phyloP scores from a whole-genome alignment of 2,329 filamentous ascomycete species.

The Setomelanomma holmii region DNA sequence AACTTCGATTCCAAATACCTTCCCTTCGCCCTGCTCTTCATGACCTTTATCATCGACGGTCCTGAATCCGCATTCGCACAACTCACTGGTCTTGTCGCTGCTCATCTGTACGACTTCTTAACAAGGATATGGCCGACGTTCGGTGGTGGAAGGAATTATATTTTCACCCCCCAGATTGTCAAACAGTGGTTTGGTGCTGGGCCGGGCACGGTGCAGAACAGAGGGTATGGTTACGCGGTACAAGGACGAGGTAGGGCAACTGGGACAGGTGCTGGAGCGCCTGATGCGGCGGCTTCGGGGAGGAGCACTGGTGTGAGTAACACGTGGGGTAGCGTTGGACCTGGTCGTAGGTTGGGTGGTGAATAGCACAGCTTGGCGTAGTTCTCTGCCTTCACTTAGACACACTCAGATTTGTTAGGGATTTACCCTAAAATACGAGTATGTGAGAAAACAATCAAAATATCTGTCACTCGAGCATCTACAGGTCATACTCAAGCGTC shows the following conservation, averaged over 20 bases:
- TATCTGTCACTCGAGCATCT: no score
- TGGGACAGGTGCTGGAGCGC: slow-evolving; percentile 14
- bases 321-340: slow-evolving; percentile 33
- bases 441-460: no score
- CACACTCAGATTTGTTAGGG: no score
- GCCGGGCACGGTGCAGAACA: slow-evolving; percentile 54
- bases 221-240: slow-evolving; percentile 69
- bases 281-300: slow-evolving; percentile 24
- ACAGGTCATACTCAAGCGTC: no score
- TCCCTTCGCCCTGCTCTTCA: slow-evolving; percentile 78
- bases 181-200: slow-evolving; percentile 67
- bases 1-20: slow-evolving; percentile 82
- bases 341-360: slow-evolving; percentile 42
- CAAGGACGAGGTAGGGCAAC: slow-evolving; percentile 39
- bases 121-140: slow-evolving; percentile 88
- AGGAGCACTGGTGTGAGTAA: slow-evolving; percentile 36
- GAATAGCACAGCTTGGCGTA: no score
- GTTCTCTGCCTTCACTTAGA: no score
- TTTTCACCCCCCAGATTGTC: slow-evolving; percentile 77
- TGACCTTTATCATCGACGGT: slow-evolving; percentile 74
- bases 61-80: slow-evolving; percentile 66
- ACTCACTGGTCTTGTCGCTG: slow-evolving; percentile 80
- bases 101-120: slow-evolving; percentile 90
- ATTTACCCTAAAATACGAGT: no score
- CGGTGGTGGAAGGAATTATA: slow-evolving; percentile 79